Evolutionary conservation across 352 stramenopile genomes (phyloP), one percentile per base, ranked within the genome.

Genomic region (Phytophthora cajani): DNA sequence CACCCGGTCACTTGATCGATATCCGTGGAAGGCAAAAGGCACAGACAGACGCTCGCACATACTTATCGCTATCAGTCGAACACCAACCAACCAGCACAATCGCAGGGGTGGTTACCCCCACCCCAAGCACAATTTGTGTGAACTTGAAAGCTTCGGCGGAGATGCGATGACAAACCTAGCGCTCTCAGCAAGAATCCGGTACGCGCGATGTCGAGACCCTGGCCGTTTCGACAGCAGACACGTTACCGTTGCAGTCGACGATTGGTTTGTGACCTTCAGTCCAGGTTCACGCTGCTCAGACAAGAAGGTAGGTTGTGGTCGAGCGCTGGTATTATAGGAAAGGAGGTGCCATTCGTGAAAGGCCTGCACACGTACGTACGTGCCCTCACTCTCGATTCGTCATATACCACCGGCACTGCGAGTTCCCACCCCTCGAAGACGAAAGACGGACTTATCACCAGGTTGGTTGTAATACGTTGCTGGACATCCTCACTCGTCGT

Each of bases 211-310:
- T 27, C 3, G 12, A 52, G 46, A 19, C 25, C 46, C 46, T 52
- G 46, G 10, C 19, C 46, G 46, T 52, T 52, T 52, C 46, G 46
- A 52, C 46, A 52, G 6, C 46, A 52, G 49, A 6, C 23, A 55
- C 21, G 49, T 36, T 55, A 55, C 21, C 49, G 49, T 36, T 36
- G 12, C 21, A 5, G 47, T 53, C 47, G 21, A 25, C 19, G n/a
- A 19, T 17, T 36, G n/a, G 38, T 30, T 60, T 40, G 46, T 52
- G 46, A 25, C 17, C 46, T 52, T 52, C 46, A 21, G 60, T 66
- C 47, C 60, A 66, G 60, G 60, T 33, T 40, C 33, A 25, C 33
- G 23, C 47, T 66, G 59, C 59, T 58, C 59, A 27, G 32, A 52
- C 19, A 7, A 23, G 14, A 49, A 66, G 51, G 9, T 60, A 66